Conservation (phyloP, 805 yeast species). For the Nakazawaea ishiwadae region DNA sequence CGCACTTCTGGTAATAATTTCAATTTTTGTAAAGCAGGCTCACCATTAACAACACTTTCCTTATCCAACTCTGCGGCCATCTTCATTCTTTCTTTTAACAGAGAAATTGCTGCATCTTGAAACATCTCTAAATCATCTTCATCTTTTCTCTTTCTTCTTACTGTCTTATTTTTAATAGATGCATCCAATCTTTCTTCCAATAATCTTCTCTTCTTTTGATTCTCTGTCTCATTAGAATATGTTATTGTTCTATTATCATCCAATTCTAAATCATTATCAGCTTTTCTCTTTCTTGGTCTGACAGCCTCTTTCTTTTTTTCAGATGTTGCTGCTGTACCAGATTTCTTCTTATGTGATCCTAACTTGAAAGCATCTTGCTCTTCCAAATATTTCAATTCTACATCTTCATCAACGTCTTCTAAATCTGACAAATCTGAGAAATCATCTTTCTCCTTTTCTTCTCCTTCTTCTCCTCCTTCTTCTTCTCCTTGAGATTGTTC, state of each 20-base stretch:
- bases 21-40: slow-evolving; percentile 73
- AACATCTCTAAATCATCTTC: slow-evolving; percentile 93
- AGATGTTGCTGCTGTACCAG: slow-evolving; percentile 12
- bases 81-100: slow-evolving; percentile 84
- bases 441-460: slow-evolving; percentile 16
- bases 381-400: slow-evolving; percentile 25
- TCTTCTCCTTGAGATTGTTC: slow-evolving; percentile 11
- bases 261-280: slow-evolving; percentile 17
- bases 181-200: slow-evolving; percentile 80
- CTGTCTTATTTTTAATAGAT: slow-evolving; percentile 61
- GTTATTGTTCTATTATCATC: slow-evolving; percentile 19
- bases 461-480: slow-evolving; percentile 13
- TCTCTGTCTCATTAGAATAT: slow-evolving; percentile 22
- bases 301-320: slow-evolving; percentile 16
- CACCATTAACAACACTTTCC: slow-evolving; percentile 52
- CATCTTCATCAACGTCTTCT: slow-evolving; percentile 24
- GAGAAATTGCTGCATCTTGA: slow-evolving; percentile 87
- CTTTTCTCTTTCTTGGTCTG: slow-evolving; percentile 15
- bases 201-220: slow-evolving; percentile 55
- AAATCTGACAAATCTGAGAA: slow-evolving; percentile 32
- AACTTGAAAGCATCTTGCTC: slow-evolving; percentile 31
- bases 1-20: slow-evolving; percentile 76
- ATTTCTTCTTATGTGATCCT: slow-evolving; percentile 26
- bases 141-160: slow-evolving; percentile 61
- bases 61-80: slow-evolving; percentile 74